Evolutionary conservation across 129 eudicot species (phyloP), one percentile per base, ranked within the genome.

Genomic region (Helichrysum umbraculigerum): DNA sequence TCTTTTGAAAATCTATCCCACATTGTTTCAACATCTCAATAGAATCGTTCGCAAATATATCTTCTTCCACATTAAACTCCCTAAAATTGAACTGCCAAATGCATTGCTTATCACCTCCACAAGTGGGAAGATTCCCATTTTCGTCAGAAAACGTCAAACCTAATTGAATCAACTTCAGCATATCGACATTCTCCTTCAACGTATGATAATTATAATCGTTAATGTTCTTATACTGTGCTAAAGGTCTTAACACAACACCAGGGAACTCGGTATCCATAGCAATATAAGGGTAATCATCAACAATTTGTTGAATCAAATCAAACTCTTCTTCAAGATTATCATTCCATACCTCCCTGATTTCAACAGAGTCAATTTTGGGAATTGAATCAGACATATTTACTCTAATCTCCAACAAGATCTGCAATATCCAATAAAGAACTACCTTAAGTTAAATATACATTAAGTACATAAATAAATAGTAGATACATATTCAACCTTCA

Each of bases 201-300:
- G 82, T 71, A 8, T 74, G 78, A 47, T 71, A 83, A 71, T 81
- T 71, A 42, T 52, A 67, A 19, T 87, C 88, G 7, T 75, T 81
- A 17, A 68, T 65, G 56, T 60, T 73, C 76, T 75, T 82, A 37
- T 74, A 78, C 6, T 56, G 73, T 4, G 74, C 62, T 7, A 78
- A 19, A 9, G 84, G 88, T 5, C 76, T 75, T 73, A 74, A 66
- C 29, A 83, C 87, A 70, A 81, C 47, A 33, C 87, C 87, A 0
- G 90, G 90, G 56, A 73, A 86, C 72, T 86, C 90, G 16, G 90
- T 86, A 58, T 86, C 90, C 90, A 86, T 82, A 3, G 87, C 90
- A 2, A 87, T 60, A 52, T 51, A 84, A 69, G 86, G 82, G 62
- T 78, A 87, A 12, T 81, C 86, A 72, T 87, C 91, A 22, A 87